Evolutionary conservation across 495 filamentous ascomycete genomes (phyloP), one percentile per base, ranked within the genome.

Genomic region (Chaetomium tenue): DNA sequence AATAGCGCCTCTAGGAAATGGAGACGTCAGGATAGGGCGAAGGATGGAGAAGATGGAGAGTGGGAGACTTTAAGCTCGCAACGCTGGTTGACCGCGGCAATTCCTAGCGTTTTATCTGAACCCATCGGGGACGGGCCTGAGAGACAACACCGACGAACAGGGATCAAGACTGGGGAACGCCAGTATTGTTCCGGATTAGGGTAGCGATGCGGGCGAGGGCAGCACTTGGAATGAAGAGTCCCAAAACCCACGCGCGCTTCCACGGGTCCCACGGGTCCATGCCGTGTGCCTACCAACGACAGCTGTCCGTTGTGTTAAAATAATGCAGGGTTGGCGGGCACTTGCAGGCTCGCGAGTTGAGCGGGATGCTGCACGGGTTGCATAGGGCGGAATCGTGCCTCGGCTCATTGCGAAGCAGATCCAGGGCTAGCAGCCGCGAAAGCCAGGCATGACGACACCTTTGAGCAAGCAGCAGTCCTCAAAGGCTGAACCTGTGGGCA

Each of bases 121-220:
- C 20, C 15, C 37, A 44, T 42, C 39, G 37, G 18, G 55, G 55
- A 39, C 39, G 40, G 20, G 20, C 39, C 55, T 39, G 55, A 20
- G 55, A 58, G 55, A 58, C 42, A 33, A 40, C 51, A 46, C 37
- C 55, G 40, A 33, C 22, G 37, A 44, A 46, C 55, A 58, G 55
- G 55, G 55, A 46, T 58, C 55, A 46, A 12, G 20, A 42, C 39
- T 58, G 39, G 55, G 8, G 37, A 28, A 44, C 37, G 55, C 39
- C 25, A 57, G n/a, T 3, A 58, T 28, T 26, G 55, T 42, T 46
- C 55, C 55, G 55, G 40, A 58, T 46, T 37, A 7, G 55, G 55
- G 55, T 22, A 58, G 46, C 26, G 37, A 13, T 25, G 39, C 54
- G 39, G 23, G 54, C 30, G 33, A 22, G 20, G 33, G 30, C 9